A percentile compares a stretch with the other conserved stretches of the same genome.
phyloP scores from a whole-genome alignment of 2,329 filamentous ascomycete species.

The Arthrobotrys megalospora region DNA sequence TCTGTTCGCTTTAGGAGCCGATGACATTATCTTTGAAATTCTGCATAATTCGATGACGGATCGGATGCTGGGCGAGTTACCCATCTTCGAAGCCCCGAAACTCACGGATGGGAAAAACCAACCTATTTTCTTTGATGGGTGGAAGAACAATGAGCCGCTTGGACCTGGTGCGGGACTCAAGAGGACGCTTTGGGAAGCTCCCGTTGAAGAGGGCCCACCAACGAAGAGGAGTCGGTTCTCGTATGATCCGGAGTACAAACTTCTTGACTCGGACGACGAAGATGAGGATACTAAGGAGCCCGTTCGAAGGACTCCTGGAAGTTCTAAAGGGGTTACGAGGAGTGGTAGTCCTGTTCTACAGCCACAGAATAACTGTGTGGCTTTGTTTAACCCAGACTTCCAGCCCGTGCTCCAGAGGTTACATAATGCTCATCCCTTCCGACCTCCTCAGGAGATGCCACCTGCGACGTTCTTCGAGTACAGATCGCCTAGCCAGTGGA shows the following conservation, averaged over 20 bases:
- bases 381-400: conserved; percentile 90
- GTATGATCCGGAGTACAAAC: conserved; percentile 71
- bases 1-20: conserved; percentile 85
- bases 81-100: conserved; percentile 78
- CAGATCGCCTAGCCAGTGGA: conserved; percentile 90
- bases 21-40: conserved; percentile 85
- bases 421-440: conserved; percentile 91
- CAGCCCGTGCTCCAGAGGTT: conserved; percentile 90
- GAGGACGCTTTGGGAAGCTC: conserved; percentile 67
- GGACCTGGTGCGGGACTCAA: conserved; percentile 47
- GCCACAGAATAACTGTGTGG: conserved; percentile 82
- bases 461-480: conserved; percentile 90
- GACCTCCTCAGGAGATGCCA: conserved; percentile 96
- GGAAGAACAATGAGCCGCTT: conserved; percentile 55
- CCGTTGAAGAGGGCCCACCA: conserved; percentile 77
- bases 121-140: conserved; percentile 55
- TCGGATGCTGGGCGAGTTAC: conserved; percentile 83
- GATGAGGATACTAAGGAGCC: conserved; percentile 68
- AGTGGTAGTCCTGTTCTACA: conserved; percentile 69
- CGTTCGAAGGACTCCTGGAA: conserved; percentile 61
- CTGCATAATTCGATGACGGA: conserved; percentile 82
- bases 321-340: conserved; percentile 27
- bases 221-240: conserved; percentile 86
- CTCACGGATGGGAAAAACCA: conserved; percentile 23
- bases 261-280: conserved; percentile 75